Evolutionary conservation across 2,329 filamentous ascomycete genomes (phyloP), one percentile per base, ranked within the genome.

Genomic region (Thyridium curvatum): DNA sequence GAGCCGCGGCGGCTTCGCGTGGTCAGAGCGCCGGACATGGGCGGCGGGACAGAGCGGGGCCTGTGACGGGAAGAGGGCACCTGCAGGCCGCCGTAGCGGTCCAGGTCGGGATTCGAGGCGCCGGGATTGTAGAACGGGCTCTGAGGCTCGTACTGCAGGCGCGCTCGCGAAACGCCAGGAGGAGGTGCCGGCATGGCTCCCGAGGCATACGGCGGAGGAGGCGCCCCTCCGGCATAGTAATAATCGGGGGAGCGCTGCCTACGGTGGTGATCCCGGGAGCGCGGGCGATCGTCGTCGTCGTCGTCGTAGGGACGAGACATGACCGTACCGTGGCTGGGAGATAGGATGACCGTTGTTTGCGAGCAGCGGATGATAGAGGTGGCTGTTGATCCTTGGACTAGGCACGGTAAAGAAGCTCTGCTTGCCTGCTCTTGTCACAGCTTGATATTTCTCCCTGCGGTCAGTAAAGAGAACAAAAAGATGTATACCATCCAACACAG

Each of bases 91-190:
- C 47, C 44, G 13, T 35, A 12, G 34, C 15, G 44, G 30, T 30
- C 48, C 18, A 41, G 14, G 26, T 43, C 39, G 9, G 32, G 29
- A 14, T 39, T 31, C 1, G 46, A 43, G 1, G 37, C 41, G 15
- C 39, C 45, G 32, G 51, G 38, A n/a, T 48, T 38, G 21, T 52
- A 47, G 35, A 43, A 41, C 8, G 51, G 44, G 28, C 54, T 66
- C 41, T 72, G 65, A 41, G 69, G 69, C 32, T 74, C 68, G 39
- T 66, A 66, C 3, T 40, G 32, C 7, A 42, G 29, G 8, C 18
- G 37, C 3, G 34, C 32, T 8, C 17, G 15, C 9, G 36, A 30
- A 26, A 10, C 21, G 21, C 21, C 21, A 10, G 21, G 21, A 6
- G 21, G 21, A 6, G n/a, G n/a, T n/a, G 17, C 16, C 8, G 32